Conservation (phyloP, 2,329 filamentous ascomycete species). For the Mariannaea sp. region DNA sequence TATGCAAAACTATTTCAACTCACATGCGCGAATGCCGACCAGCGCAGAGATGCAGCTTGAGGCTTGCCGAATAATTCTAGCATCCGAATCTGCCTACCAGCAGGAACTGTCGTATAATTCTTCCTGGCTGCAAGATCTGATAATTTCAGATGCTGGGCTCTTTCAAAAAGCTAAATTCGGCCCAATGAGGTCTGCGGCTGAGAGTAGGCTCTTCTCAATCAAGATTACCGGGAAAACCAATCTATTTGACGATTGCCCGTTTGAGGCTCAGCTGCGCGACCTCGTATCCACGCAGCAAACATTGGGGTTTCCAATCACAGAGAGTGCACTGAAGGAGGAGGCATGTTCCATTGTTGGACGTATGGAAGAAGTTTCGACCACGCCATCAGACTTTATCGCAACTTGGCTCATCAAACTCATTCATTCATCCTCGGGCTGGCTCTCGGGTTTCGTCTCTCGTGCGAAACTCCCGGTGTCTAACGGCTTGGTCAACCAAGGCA, state of each 20-base stretch:
- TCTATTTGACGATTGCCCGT: slow-evolving; percentile 34
- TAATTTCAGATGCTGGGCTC: slow-evolving; percentile 15
- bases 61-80: slow-evolving; percentile 22
- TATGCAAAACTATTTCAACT: slow-evolving; percentile 23
- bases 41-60: slow-evolving; percentile 22
- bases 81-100: slow-evolving; percentile 14
- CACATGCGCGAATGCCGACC: slow-evolving; percentile 11
- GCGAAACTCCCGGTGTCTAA: background rate
- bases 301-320: slow-evolving; percentile 1
- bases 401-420: slow-evolving; percentile 29
- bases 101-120: slow-evolving; percentile 5
- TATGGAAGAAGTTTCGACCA: slow-evolving; percentile 23
- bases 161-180: slow-evolving; percentile 30
- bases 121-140: slow-evolving; percentile 27
- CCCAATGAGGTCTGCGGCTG: slow-evolving; percentile 27
- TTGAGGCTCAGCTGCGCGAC: slow-evolving; percentile 29
- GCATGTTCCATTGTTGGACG: slow-evolving; percentile 22
- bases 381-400: slow-evolving; percentile 27
- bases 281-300: slow-evolving; percentile 16
- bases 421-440: slow-evolving; percentile 21
- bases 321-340: slow-evolving; percentile 21
- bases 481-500: background rate
- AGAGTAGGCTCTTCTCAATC: slow-evolving; percentile 29
- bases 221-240: slow-evolving; percentile 33
- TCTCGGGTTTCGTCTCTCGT: slow-evolving; percentile 18